Percentiles rank a stretch among this genome's conserved stretches.
Evolutionary conservation across 2,329 filamentous ascomycete genomes (phyloP).

Genomic region (Sclerotinia spermophila): DNA sequence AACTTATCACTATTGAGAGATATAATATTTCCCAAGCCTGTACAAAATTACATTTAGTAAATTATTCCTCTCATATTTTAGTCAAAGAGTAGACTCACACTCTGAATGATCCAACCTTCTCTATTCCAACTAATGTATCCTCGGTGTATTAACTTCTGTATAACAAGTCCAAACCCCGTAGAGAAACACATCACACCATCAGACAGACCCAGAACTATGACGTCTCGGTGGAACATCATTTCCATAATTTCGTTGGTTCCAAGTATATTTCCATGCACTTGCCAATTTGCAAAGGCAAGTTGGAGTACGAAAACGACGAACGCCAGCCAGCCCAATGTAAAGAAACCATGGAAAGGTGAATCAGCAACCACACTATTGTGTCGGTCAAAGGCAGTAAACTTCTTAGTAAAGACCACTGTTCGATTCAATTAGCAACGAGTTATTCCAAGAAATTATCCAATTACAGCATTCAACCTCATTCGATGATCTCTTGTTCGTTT

Average conservation of each 20-base stretch:
- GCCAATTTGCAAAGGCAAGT: constrained; percentile 66
- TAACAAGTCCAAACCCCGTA: constrained; percentile 60
- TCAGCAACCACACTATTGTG: constrained; percentile 62
- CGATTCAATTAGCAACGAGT: background rate
- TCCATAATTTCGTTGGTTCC: constrained; percentile 69
- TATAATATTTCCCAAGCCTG: constrained; percentile 67
- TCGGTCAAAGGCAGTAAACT: constrained; percentile 71
- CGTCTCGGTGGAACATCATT: constrained; percentile 59
- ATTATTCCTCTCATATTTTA: background rate
- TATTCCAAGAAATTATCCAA: too few relatives aligned
- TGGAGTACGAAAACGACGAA: constrained; percentile 64
- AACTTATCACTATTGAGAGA: constrained; percentile 57
- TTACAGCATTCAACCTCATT: background rate
- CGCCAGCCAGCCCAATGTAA: constrained; percentile 72
- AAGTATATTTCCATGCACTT: constrained; percentile 62
- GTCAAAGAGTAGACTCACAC: constrained; percentile 42
- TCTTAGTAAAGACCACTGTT: constrained; percentile 65
- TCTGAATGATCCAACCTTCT: constrained; percentile 70
- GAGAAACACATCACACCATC: constrained; percentile 67
- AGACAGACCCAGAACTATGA: constrained; percentile 55
- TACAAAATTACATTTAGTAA: constrained; percentile 10
- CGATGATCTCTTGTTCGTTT: background rate
- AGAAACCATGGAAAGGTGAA: constrained; percentile 75
- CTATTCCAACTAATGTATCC: constrained; percentile 64
- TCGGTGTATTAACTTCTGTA: constrained; percentile 59